phyloP scores from a whole-genome alignment of 106 monocot genomes.

The Narthecium ossifragum region DNA sequence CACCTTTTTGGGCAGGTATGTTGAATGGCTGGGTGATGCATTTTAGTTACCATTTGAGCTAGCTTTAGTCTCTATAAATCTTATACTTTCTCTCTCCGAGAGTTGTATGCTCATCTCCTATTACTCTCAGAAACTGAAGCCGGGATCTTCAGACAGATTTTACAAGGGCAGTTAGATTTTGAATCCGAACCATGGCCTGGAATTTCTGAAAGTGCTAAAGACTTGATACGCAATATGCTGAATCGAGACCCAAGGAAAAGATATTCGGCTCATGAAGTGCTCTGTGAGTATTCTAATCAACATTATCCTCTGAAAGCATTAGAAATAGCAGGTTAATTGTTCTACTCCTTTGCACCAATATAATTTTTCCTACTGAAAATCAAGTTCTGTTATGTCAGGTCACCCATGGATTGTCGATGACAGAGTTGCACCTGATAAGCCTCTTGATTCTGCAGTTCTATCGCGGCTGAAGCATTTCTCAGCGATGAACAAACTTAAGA shows the following conservation, averaged over 20 bases:
- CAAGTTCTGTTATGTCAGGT: conserved; percentile 30
- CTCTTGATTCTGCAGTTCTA: conserved; percentile 89
- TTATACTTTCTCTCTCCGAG: no score
- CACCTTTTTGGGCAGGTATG: conserved; percentile 89
- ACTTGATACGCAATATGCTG: conserved; percentile 76
- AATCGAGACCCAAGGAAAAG: conserved; percentile 61
- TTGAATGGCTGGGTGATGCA: no score
- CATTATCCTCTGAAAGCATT: neutral
- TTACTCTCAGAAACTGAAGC: conserved; percentile 69
- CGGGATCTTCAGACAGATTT: conserved; percentile 78
- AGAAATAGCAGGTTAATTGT: neutral
- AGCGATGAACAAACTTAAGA: conserved; percentile 96
- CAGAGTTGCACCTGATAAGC: conserved; percentile 73
- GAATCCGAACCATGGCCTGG: conserved; percentile 82
- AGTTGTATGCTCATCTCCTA: no score
- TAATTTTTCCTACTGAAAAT: neutral
- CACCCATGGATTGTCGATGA: conserved; percentile 95
- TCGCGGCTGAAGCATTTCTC: conserved; percentile 92
- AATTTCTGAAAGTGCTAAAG: conserved; percentile 83
- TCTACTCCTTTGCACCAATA: neutral
- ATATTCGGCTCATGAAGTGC: conserved; percentile 79
- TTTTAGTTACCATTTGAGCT: no score
- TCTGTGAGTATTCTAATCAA: conserved; percentile 40
- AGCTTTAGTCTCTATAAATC: no score
- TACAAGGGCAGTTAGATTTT: conserved; percentile 71